Base-by-base conservation (phyloP, 805 yeast species). In the Huiozyma sinensis region DNA sequence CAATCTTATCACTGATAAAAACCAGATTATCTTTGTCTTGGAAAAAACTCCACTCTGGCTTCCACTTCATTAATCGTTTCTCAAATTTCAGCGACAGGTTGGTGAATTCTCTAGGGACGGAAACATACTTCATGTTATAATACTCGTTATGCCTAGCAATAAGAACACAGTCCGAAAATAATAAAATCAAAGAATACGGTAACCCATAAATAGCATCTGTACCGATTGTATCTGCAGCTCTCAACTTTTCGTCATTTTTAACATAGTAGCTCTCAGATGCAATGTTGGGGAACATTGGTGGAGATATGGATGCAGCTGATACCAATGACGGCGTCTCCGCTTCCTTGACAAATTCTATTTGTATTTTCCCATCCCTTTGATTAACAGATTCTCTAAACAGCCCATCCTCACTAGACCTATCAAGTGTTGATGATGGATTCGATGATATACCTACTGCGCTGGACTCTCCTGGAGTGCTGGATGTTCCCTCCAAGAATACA, bases 151-250 rank as follows among this genome's bases (percentile, higher is more conserved):
- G 73, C 42, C 89, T 69, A 12, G 83, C 69, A 33, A 84, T 58
- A 46, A 76, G 76, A 2, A 83, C 86, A 11, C 83, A 79, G 49
- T 82, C 85, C 46, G 83, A 75, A 62, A 87, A 84, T 43, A 86
- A 64, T 24, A 79, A 53, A 44, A 85, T 80, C 37, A 87, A 66
- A 2, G 95, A 82, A 55, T 83, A 85, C 6, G 95, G 95, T 44
- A 87, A 66, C 0, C 95, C 95, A 58, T 84, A 86, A 41, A 86
- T 67, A 0, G 89, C 84, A 60, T 83, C 94, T 1, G 89, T 80
- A 7, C 88, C 79, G 48, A 81, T 70, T 43, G 75, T 69, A 48
- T 76, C 76, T 54, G 75, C 77, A 45, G 74, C 75, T 33, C 71
- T 6, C 11, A 28, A 12, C 11, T 38, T 11, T 47, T 61, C 33